These are phyloP conservation scores for Purshia tridentata DNA, from an alignment of 306 rosid species.

Conservation along the genomic window DNA sequence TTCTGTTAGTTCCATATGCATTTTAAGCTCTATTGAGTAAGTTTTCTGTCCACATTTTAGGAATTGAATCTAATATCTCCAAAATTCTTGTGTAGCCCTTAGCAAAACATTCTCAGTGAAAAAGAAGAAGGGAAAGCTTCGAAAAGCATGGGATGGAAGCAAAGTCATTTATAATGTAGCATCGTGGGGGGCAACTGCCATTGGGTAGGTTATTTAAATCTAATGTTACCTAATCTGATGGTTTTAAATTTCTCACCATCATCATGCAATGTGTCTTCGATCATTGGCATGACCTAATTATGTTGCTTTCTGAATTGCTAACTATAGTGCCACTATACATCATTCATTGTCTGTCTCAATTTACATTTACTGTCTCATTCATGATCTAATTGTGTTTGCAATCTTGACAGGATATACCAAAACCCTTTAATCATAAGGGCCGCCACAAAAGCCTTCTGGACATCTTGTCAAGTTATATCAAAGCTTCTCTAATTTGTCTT, in stretches of 20 bases:
- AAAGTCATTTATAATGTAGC: slow-evolving; percentile 92
- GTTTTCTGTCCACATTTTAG: neutral
- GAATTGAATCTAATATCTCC: slow-evolving; percentile 36
- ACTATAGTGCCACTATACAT: no score
- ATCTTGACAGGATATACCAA: slow-evolving; percentile 78
- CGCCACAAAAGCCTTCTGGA: slow-evolving; percentile 87
- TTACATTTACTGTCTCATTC: neutral
- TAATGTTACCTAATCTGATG: neutral
- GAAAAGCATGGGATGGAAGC: slow-evolving; percentile 98
- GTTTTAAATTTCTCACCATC: neutral
- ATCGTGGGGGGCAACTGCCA: slow-evolving; percentile 97
- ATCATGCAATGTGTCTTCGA: neutral
- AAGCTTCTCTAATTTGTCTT: slow-evolving; percentile 66
- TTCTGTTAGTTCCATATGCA: slow-evolving; percentile 4
- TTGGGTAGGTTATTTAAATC: slow-evolving; percentile 58
- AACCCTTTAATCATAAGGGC: slow-evolving; percentile 74
- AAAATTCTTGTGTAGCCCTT: slow-evolving; percentile 55
- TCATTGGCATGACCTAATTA: neutral
- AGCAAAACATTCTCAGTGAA: slow-evolving; percentile 90
- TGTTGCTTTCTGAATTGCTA: slow-evolving; percentile 1
- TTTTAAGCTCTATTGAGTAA: slow-evolving; percentile 7
- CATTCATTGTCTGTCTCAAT: neutral
- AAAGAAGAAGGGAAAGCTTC: slow-evolving; percentile 91
- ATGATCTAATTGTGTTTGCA: neutral
- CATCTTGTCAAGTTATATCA: slow-evolving; percentile 87